These are phyloP conservation scores for Mallotus japonicus DNA, from an alignment of 441 rosid species.

Conservation along the genomic window DNA sequence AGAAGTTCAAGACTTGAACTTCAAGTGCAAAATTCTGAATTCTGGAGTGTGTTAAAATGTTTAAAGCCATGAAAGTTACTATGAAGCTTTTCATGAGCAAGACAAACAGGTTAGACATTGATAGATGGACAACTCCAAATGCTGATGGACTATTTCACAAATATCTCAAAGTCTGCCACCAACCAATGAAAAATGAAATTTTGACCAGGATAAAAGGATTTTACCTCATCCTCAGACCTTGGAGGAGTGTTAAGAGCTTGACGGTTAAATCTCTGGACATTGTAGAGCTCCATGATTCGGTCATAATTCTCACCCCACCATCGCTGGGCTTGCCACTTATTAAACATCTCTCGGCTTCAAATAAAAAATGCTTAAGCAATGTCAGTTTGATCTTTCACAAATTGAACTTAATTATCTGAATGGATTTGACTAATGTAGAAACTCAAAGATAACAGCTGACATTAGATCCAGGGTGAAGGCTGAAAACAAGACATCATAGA, in stretches of 20 bases:
- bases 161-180: not conserved
- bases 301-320: conserved; percentile 99
- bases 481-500: too few species aligned
- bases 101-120: not conserved
- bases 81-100: not conserved
- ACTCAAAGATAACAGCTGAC: too few species aligned
- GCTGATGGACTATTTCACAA: not conserved
- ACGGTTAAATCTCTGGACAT: conserved; percentile 94
- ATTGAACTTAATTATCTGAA: too few species aligned
- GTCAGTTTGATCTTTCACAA: conserved; percentile 28
- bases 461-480: too few species aligned
- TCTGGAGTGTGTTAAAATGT: not conserved
- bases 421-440: too few species aligned
- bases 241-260: conserved; percentile 93
- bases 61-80: not conserved
- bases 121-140: not conserved
- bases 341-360: conserved; percentile 91
- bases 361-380: conserved; percentile 18
- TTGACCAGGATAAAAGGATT: not conserved
- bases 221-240: conserved; percentile 91
- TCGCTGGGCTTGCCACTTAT: conserved; percentile 97
- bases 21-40: not conserved
- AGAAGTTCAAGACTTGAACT: not conserved
- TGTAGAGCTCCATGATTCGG: conserved; percentile 94
- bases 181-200: not conserved